A percentile compares a stretch with the other conserved stretches of the same genome.
Evolutionary conservation across 768 basidiomycete genomes (phyloP).

Genomic region (Termitomyces sp.): DNA sequence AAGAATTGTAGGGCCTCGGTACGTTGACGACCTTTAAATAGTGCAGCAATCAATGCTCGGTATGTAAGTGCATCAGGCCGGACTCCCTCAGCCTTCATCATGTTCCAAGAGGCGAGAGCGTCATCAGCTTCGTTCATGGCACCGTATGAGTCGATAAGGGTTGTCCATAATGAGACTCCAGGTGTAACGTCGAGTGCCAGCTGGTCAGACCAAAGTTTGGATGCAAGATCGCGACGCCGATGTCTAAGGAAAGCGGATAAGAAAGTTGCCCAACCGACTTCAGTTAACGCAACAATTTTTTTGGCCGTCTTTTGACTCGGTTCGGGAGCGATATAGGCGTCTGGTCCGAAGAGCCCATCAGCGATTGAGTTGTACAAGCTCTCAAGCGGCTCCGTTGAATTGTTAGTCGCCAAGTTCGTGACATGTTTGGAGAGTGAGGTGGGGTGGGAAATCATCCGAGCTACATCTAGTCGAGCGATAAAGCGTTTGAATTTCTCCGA

Average conservation of each 20-base stretch:
- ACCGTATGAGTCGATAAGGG: conserved; percentile 60
- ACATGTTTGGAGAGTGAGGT: conserved; percentile 46
- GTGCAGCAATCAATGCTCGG: conserved; percentile 61
- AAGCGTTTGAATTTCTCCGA: conserved; percentile 38
- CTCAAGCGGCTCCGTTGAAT: conserved; percentile 29
- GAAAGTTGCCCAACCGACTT: conserved; percentile 60
- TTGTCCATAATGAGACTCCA: conserved; percentile 63
- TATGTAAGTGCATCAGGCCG: conserved; percentile 61
- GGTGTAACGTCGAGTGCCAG: conserved; percentile 40
- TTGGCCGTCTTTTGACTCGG: conserved; percentile 28
- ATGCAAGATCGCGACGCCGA: conserved; percentile 51
- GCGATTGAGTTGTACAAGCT: conserved; percentile 47
- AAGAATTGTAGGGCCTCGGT: conserved; percentile 52
- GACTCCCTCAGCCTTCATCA: conserved; percentile 54
- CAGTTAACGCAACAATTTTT: conserved; percentile 47
- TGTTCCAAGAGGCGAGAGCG: conserved; percentile 56
- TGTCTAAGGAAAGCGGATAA: conserved; percentile 59
- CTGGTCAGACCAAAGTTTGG: conserved; percentile 68
- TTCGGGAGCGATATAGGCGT: conserved; percentile 50
- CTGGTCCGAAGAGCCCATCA: conserved; percentile 42
- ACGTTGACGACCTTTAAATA: conserved; percentile 46
- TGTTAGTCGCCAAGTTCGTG: conserved; percentile 34
- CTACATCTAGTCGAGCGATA: conserved; percentile 42
- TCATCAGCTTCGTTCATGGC: conserved; percentile 44
- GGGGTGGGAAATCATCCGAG: conserved; percentile 47